These are phyloP conservation scores for Euphorbia celastroides DNA, from an alignment of 441 rosid species.

Conservation along the genomic window DNA sequence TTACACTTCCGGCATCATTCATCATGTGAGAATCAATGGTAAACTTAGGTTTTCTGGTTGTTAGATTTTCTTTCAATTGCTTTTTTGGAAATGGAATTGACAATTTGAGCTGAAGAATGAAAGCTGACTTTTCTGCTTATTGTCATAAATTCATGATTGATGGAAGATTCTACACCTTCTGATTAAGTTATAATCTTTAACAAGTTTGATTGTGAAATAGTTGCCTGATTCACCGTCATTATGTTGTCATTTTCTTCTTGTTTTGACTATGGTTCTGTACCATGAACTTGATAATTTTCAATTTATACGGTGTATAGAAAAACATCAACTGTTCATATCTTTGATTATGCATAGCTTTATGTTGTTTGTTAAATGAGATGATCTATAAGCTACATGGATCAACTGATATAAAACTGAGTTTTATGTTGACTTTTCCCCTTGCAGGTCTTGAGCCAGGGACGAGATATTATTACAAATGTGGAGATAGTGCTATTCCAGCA, in stretches of 20 bases:
- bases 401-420: background rate
- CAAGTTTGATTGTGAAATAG: background rate
- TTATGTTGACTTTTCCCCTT: background rate
- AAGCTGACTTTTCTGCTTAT: background rate
- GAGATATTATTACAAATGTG: constrained; percentile 70
- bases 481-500: constrained; percentile 67
- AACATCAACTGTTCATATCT: background rate
- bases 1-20: constrained; percentile 60
- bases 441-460: constrained; percentile 55
- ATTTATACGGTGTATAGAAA: background rate
- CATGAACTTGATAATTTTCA: background rate
- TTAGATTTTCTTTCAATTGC: background rate
- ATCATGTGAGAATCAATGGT: constrained; percentile 64
- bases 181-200: no score
- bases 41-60: constrained; percentile 2
- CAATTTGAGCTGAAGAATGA: background rate
- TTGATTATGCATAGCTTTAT: background rate
- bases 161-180: background rate
- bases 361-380: background rate
- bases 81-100: background rate
- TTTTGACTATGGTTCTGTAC: background rate
- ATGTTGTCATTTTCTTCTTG: background rate
- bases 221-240: background rate
- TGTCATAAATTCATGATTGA: background rate
- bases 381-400: background rate